phyloP scores from a whole-genome alignment of 2,329 filamentous ascomycete species.

The Beauveria sp. region DNA sequence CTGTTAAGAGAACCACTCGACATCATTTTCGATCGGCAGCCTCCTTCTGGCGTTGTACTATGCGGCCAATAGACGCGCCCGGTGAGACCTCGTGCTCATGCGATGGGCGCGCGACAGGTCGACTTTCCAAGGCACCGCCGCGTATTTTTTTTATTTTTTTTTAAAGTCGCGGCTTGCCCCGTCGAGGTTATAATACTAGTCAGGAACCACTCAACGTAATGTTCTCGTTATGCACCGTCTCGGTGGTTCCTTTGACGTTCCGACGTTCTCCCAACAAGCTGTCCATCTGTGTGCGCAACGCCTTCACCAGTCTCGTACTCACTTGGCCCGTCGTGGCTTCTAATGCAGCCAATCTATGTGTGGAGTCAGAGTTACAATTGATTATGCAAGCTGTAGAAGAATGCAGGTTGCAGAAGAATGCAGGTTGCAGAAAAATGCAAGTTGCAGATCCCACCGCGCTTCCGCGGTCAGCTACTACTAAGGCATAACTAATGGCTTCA shows the following conservation, averaged over 20 bases:
- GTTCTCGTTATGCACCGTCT: not conserved
- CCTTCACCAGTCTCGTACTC: not conserved
- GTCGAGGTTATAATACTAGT: not conserved
- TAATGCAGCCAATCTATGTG: not conserved
- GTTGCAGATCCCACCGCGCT: not conserved
- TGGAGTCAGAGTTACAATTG: too few species aligned
- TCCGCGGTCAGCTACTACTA: not conserved
- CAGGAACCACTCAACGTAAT: not conserved
- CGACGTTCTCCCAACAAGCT: not conserved
- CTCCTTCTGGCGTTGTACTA: not conserved
- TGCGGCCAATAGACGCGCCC: conserved; percentile 10
- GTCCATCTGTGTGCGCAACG: not conserved
- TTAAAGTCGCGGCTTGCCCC: not conserved
- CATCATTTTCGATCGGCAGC: not conserved
- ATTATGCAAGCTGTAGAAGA: too few species aligned
- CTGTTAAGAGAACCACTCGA: not conserved
- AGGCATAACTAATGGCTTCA: not conserved
- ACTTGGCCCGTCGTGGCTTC: not conserved
- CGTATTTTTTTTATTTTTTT: not conserved
- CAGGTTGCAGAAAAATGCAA: too few species aligned
- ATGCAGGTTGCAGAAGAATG: too few species aligned
- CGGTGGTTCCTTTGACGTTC: not conserved
- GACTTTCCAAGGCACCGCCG: not conserved
- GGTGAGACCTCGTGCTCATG: conserved; percentile 10
- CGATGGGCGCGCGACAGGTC: not conserved